phyloP scores from a whole-genome alignment of 768 basidiomycete genomes.

The Phaeolepiota aurea region DNA sequence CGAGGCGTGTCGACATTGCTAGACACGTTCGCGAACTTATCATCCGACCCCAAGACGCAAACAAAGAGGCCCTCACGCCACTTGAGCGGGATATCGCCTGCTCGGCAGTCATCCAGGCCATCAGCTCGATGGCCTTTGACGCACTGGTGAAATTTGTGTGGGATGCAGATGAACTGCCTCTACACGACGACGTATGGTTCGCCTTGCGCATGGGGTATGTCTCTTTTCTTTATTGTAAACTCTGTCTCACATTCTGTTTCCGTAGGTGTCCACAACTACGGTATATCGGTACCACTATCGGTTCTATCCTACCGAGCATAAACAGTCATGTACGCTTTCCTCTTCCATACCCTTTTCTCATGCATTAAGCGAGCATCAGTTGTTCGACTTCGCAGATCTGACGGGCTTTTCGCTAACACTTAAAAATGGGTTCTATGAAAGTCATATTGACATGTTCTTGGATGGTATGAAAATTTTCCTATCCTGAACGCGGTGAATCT shows the following conservation, averaged over 20 bases:
- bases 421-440: conserved; percentile 56
- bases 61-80: conserved; percentile 13
- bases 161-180: conserved; percentile 63
- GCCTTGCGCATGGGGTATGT: conserved; percentile 57
- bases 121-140: conserved; percentile 43
- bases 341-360: conserved; percentile 1
- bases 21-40: conserved; percentile 59
- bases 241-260: not conserved
- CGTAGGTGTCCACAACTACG: conserved; percentile 63
- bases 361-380: conserved; percentile 23
- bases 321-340: conserved; percentile 50
- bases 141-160: conserved; percentile 61
- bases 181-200: conserved; percentile 73
- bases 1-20: conserved; percentile 42
- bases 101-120: conserved; percentile 41
- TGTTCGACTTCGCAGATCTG: conserved; percentile 63
- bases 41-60: conserved; percentile 30
- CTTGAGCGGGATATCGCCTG: conserved; percentile 33
- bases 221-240: conserved; percentile 2
- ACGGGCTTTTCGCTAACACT: conserved; percentile 54
- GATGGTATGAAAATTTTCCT: conserved; percentile 35
- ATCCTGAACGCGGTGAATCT: not conserved
- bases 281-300: conserved; percentile 55
- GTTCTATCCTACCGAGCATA: conserved; percentile 44
- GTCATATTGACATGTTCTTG: conserved; percentile 42